Base-by-base conservation (phyloP, 139 green algal genomes). In the Chlamydomonas incerta region DNA sequence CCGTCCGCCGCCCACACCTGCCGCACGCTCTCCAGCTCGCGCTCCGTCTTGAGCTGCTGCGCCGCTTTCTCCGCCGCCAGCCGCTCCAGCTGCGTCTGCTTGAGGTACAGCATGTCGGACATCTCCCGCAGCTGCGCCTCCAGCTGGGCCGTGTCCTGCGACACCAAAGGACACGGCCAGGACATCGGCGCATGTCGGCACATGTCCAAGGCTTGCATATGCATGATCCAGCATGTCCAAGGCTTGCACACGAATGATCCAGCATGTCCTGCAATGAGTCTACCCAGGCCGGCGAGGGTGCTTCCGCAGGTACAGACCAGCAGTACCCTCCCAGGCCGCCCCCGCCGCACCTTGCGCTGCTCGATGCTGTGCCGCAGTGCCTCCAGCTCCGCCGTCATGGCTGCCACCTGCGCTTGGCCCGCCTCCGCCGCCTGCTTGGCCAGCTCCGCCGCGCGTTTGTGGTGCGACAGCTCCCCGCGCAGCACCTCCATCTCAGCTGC, bases 61-160 rank as follows among this genome's bases (percentile, higher is more conserved):
- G 92, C 94, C 57, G 91, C 93, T 74, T 89, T 92, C 70, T 96
- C 94, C 17, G 87, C 87, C 17, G 89, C 87, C 80, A 96, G 47
- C 41, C 85, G 77, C 85, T 95, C 91, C 86, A 95, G 88, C 91
- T 96, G 93, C 58, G 88, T 87, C 80, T 97, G 95, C 90, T 97
- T 97, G 8, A 89, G 81, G 74, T 93, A 96, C 74, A 97, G 85
- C 88, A 93, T 86, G 71, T 93, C 90, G 46, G 57, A 65, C 80
- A 93, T 82, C 74, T 97, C 94, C 29, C 83, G 91, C 47, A 95
- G 86, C 90, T 94, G 86, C 41, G 81, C 74, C 88, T 95, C 90
- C 37, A 96, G 86, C 65, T 94, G 80, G 15, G 76, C 60, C 8
- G 77, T 62, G 41, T 93, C 90, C 60, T 85, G 82, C 11, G 65